phyloP scores from a whole-genome alignment of 2,329 filamentous ascomycete species.

The Rutstroemia sp. region DNA sequence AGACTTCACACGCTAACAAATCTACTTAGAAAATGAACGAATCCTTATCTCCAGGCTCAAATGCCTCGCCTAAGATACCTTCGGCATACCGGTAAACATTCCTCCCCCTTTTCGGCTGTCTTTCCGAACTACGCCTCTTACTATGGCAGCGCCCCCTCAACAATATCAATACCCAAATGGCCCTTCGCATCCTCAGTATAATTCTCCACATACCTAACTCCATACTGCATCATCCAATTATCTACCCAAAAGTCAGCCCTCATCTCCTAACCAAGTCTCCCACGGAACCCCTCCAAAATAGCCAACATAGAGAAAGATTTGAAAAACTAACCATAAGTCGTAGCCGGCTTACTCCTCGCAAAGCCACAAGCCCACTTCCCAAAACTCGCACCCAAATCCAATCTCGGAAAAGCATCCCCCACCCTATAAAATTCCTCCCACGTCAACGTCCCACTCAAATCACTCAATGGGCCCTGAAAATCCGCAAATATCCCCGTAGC shows the following conservation, averaged over 20 bases:
- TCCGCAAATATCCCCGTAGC: constrained; percentile 33
- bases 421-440: constrained; percentile 29
- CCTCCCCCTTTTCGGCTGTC: too few species aligned
- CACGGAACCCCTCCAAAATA: background rate
- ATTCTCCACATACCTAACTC: constrained; percentile 7
- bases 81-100: too few species aligned
- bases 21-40: too few species aligned
- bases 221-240: constrained; percentile 10
- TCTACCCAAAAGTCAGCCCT: background rate
- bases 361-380: constrained; percentile 5
- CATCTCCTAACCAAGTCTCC: background rate
- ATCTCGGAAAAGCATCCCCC: constrained; percentile 28
- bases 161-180: constrained; percentile 3
- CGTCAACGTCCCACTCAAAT: constrained; percentile 20
- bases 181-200: constrained; percentile 5
- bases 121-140: background rate
- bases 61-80: too few species aligned
- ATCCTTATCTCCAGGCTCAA: too few species aligned
- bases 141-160: constrained; percentile 4
- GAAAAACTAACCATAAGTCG: constrained; percentile 5
- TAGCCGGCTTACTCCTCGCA: constrained; percentile 8
- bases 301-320: background rate
- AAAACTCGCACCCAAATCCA: constrained; percentile 24
- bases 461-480: constrained; percentile 29
- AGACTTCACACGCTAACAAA: too few species aligned